phyloP scores from a whole-genome alignment of 73 alveolate genomes.

The Urostyla sp. region DNA sequence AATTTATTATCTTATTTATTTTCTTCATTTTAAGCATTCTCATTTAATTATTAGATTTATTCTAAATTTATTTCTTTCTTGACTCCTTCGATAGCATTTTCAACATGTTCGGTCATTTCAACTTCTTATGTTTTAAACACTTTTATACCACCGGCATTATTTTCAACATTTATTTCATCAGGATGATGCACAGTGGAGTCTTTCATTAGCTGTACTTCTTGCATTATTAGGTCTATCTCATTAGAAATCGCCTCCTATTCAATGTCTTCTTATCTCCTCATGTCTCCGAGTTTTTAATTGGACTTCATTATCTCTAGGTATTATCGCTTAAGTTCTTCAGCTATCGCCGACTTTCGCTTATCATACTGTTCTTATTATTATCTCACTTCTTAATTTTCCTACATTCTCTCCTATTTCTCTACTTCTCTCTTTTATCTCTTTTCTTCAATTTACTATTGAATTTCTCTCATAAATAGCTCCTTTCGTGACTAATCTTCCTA shows the following conservation, averaged over 20 bases:
- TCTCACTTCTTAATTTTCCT: slow-evolving; percentile 12
- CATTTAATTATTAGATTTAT: too few species aligned
- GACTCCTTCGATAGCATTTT: too few species aligned
- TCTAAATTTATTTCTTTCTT: too few species aligned
- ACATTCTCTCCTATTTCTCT: background rate
- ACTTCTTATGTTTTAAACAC: too few species aligned
- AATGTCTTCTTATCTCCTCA: background rate
- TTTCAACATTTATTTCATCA: too few species aligned
- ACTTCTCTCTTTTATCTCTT: background rate
- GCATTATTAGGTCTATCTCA: background rate
- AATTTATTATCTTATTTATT: too few species aligned
- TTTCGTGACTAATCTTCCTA: background rate
- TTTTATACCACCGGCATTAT: too few species aligned
- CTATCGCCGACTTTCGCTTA: slow-evolving; percentile 16
- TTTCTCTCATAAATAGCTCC: slow-evolving; percentile 12
- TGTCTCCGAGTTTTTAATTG: slow-evolving; percentile 29
- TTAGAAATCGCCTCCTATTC: slow-evolving; percentile 9
- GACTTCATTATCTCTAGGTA: background rate
- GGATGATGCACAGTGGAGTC: too few species aligned
- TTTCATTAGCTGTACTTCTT: background rate
- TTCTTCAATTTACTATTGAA: slow-evolving; percentile 20
- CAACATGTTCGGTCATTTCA: too few species aligned
- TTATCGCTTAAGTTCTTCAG: slow-evolving; percentile 16
- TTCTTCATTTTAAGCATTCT: too few species aligned
- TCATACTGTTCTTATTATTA: slow-evolving; percentile 24